Conservation (phyloP, 2,329 filamentous ascomycete genomes). For the Pseudogymnoascus sp. region DNA sequence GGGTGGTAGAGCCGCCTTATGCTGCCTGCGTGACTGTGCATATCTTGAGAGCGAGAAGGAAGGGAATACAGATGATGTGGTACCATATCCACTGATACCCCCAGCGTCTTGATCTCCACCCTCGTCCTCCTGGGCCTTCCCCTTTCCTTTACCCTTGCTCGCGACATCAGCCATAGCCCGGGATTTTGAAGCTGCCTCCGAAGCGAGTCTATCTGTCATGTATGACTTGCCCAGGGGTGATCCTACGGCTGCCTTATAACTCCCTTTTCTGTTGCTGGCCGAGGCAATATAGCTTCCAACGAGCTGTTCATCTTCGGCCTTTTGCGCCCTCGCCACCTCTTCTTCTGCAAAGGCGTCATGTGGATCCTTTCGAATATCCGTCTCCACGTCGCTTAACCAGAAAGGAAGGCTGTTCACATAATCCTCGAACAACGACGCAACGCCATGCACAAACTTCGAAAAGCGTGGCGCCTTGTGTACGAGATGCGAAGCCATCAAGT, state of each 20-base stretch:
- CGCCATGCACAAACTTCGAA: constrained; percentile 93
- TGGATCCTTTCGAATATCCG: constrained; percentile 88
- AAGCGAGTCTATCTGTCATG: constrained; percentile 46
- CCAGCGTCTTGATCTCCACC: constrained; percentile 28
- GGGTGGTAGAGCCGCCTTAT: constrained; percentile 58
- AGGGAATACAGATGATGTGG: constrained; percentile 67
- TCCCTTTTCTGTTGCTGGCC: constrained; percentile 27
- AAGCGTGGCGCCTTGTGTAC: constrained; percentile 85
- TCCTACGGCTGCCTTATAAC: constrained; percentile 52
- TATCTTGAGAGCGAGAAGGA: constrained; percentile 77
- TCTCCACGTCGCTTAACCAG: constrained; percentile 87
- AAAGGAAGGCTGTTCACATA: constrained; percentile 94
- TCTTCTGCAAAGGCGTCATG: constrained; percentile 86
- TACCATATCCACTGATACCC: constrained; percentile 38
- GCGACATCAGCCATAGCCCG: constrained; percentile 23
- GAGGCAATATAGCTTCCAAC: constrained; percentile 79
- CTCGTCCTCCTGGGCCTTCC: constrained; percentile 16
- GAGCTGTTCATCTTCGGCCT: constrained; percentile 77
- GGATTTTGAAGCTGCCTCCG: constrained; percentile 30
- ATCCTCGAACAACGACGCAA: constrained; percentile 87
- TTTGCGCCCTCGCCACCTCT: constrained; percentile 71
- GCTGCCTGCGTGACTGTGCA: constrained; percentile 47
- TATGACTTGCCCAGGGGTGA: constrained; percentile 63
- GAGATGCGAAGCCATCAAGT: constrained; percentile 86
- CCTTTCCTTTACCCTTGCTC: constrained; percentile 19